Conservation (phyloP, 2,329 filamentous ascomycete species). For the Calonectria pseudoturangicola region DNA sequence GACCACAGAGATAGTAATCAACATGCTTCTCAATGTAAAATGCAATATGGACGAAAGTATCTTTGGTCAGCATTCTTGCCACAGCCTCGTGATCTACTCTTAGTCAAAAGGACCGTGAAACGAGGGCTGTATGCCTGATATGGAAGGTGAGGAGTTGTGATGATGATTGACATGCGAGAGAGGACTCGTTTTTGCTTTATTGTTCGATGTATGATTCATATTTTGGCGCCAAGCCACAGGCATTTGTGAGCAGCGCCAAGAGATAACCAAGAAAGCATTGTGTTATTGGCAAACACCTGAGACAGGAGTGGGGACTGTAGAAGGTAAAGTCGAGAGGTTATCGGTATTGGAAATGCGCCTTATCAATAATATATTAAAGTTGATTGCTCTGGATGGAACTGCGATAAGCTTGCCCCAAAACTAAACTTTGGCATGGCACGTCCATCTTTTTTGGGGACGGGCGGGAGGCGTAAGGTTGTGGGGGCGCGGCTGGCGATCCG, state of each 20-base stretch:
- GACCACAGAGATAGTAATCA: not conserved
- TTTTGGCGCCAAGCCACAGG: not conserved
- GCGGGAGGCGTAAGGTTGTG: conserved; percentile 13
- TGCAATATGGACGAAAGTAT: not conserved
- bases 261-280: not conserved
- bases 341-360: conserved; percentile 7
- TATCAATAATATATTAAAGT: conserved; percentile 15
- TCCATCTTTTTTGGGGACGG: not conserved
- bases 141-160: conserved; percentile 25
- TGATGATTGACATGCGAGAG: conserved; percentile 1
- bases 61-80: not conserved
- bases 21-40: not conserved
- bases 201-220: not conserved
- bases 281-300: not conserved
- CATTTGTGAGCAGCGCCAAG: conserved; percentile 18
- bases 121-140: conserved; percentile 22
- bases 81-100: not conserved
- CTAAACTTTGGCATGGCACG: not conserved
- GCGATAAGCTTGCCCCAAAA: conserved; percentile 9
- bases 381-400: conserved; percentile 13
- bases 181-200: conserved; percentile 12
- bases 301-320: conserved; percentile 3
- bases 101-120: not conserved
- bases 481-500: conserved; percentile 17
- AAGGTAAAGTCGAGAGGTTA: not conserved